Evolutionary conservation across 345 rosid species (phyloP), one percentile per base, ranked within the genome.

Genomic region (Populus simonii): DNA sequence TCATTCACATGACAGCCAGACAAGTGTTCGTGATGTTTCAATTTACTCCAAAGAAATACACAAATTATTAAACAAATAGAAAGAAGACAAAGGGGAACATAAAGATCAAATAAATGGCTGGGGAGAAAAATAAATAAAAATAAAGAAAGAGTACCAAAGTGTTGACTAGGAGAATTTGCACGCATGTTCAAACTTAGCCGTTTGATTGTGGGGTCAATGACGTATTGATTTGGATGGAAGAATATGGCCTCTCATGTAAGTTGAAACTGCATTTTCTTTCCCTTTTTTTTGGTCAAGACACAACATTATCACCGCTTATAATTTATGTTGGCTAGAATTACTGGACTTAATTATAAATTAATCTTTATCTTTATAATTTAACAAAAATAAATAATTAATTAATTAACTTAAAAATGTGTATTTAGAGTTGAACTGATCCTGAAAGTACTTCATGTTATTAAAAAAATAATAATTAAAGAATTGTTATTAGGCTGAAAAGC

Each of bases 141-240:
- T 3, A 47, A 47, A 45, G 51, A 47, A 47, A 55, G 15, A 36
- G 33, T 22, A 35, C 29, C 77, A 27, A 20, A 27, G 8, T 35
- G 68, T 76, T 68, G 55, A 68, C 79, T 20, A 17, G 2, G 27
- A 38, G 73, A 76, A 68, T 53, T 53, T 76, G 67, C 27, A 25
- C 41, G 68, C 73, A 68, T 55, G 79, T 76, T 55, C 73, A 68
- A 55, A 23, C 73, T 38, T 25, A 68, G 72, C 79, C 67, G 20
- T 36, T 67, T 2, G 43, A 53, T 66, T 55, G 66, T 67, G 71
- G 71, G 70, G 38, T 12, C 45, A 17, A 15, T 29, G 8, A 23
- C 31, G 9, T 65, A 2, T 27, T 23, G 53, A 43, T 43, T 43
- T 43, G 15, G n/a, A 8, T 15, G 49, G 72, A 51, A 10, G 63